Conservation (phyloP, 2,329 filamentous ascomycete species). For the Diaporthe amygdali region DNA sequence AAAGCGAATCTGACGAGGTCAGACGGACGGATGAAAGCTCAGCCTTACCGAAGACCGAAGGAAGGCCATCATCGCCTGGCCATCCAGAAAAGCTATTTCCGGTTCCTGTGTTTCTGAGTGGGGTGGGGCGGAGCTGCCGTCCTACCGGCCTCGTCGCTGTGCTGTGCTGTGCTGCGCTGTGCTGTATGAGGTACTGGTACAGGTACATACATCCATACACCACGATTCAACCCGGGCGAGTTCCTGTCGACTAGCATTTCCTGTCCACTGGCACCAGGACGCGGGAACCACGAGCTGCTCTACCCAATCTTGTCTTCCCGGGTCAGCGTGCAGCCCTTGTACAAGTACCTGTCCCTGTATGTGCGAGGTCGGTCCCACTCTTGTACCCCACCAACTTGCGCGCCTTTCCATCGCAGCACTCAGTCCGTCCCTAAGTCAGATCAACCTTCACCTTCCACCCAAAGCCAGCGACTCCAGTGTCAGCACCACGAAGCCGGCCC, state of each 20-base stretch:
- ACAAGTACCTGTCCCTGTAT: background rate
- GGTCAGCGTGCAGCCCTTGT: background rate
- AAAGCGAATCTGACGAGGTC: background rate
- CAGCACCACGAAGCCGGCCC: constrained; percentile 16
- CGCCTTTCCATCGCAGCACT: constrained; percentile 4
- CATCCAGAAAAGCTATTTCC: background rate
- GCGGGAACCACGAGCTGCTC: background rate
- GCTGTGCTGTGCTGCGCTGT: too few species aligned
- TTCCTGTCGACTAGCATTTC: background rate
- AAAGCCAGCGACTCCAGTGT: constrained; percentile 16
- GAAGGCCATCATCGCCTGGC: constrained; percentile 7
- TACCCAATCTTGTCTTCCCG: background rate
- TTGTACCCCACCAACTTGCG: constrained; percentile 13
- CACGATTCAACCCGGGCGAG: background rate
- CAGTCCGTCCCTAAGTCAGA: constrained; percentile 13
- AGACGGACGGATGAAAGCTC: background rate
- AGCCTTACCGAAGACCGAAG: background rate
- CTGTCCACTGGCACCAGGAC: background rate
- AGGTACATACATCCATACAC: background rate
- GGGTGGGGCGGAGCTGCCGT: constrained; percentile 13
- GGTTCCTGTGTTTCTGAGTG: background rate
- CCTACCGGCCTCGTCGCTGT: background rate
- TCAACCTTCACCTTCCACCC: constrained; percentile 21
- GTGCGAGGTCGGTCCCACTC: background rate
- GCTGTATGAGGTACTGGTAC: too few species aligned